phyloP scores from a whole-genome alignment of 2,329 filamentous ascomycete species.

The Nectriaceae sp. region DNA sequence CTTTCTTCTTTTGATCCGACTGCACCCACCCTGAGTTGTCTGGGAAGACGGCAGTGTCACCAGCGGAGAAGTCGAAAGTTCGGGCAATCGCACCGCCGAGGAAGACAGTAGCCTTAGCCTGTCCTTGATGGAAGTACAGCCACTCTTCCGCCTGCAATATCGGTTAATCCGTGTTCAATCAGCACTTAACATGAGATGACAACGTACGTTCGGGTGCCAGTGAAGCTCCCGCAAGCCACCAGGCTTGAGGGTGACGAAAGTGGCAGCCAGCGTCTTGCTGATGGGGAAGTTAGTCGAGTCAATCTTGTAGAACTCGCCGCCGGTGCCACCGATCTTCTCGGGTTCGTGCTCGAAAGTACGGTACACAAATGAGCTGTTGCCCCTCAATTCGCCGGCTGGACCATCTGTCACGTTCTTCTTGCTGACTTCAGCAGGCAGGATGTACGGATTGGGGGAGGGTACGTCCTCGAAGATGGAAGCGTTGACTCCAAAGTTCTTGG shows the following conservation, averaged over 20 bases:
- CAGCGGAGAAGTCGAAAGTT: conserved; percentile 67
- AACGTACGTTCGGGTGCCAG: conserved; percentile 65
- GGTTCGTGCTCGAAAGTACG: conserved; percentile 56
- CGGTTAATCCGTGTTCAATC: conserved; percentile 8
- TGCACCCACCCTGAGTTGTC: conserved; percentile 57
- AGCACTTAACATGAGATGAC: not conserved
- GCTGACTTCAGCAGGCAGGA: conserved; percentile 57
- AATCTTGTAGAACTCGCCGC: conserved; percentile 64
- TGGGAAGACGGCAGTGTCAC: conserved; percentile 70
- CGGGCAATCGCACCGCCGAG: conserved; percentile 61
- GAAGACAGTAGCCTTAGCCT: conserved; percentile 64
- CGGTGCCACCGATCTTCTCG: conserved; percentile 60
- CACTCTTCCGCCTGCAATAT: conserved; percentile 62
- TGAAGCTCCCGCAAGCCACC: conserved; percentile 66
- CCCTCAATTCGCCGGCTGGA: conserved; percentile 50
- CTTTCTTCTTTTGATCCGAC: fast-evolving
- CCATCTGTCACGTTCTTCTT: conserved; percentile 38
- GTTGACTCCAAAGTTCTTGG: conserved; percentile 69
- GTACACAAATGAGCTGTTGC: conserved; percentile 64
- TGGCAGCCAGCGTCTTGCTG: conserved; percentile 65
- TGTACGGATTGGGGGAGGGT: conserved; percentile 61
- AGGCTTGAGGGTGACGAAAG: conserved; percentile 64
- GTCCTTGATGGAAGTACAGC: conserved; percentile 69
- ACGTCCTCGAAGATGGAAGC: conserved; percentile 60
- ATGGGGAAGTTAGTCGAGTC: conserved; percentile 69